These are phyloP conservation scores for Gossypium schwendimanii DNA, from an alignment of 441 rosid species.

Conservation along the genomic window DNA sequence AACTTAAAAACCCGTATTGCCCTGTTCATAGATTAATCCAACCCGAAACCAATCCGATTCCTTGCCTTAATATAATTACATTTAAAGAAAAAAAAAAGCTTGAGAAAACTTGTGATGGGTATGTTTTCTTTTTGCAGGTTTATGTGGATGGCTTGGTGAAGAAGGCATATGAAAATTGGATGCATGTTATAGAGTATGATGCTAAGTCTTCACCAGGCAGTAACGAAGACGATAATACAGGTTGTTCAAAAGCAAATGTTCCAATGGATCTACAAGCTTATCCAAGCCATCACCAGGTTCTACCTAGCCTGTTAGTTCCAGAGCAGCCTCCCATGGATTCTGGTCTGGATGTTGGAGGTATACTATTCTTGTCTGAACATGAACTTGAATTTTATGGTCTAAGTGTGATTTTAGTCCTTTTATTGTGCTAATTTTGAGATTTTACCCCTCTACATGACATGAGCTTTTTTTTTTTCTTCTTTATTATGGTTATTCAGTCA, in stretches of 20 bases:
- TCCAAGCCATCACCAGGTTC: slow-evolving; percentile 36
- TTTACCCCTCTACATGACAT: too few relatives aligned
- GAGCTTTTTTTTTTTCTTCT: too few relatives aligned
- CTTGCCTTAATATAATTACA: neutral
- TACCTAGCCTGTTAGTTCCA: slow-evolving; percentile 40
- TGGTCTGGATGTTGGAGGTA: slow-evolving; percentile 60
- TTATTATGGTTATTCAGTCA: too few relatives aligned
- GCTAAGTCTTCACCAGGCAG: slow-evolving; percentile 61
- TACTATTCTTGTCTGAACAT: neutral
- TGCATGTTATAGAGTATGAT: slow-evolving; percentile 85
- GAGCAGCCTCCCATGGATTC: slow-evolving; percentile 51
- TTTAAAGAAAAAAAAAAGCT: neutral
- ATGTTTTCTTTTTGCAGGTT: slow-evolving; percentile 36
- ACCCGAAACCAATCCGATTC: too few relatives aligned
- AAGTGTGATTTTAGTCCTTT: too few relatives aligned
- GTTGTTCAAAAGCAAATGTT: slow-evolving; percentile 30
- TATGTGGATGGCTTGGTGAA: slow-evolving; percentile 76
- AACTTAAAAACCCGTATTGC: too few relatives aligned
- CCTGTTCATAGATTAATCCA: too few relatives aligned
- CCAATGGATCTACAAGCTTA: slow-evolving; percentile 31
- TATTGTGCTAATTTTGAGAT: too few relatives aligned
- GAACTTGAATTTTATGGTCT: neutral
- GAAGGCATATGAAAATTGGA: slow-evolving; percentile 92
- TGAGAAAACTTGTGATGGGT: slow-evolving; percentile 10
- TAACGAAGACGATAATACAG: slow-evolving; percentile 38